Base-by-base conservation (phyloP, 108 stramenopile species). In the Fistulifera solaris region DNA sequence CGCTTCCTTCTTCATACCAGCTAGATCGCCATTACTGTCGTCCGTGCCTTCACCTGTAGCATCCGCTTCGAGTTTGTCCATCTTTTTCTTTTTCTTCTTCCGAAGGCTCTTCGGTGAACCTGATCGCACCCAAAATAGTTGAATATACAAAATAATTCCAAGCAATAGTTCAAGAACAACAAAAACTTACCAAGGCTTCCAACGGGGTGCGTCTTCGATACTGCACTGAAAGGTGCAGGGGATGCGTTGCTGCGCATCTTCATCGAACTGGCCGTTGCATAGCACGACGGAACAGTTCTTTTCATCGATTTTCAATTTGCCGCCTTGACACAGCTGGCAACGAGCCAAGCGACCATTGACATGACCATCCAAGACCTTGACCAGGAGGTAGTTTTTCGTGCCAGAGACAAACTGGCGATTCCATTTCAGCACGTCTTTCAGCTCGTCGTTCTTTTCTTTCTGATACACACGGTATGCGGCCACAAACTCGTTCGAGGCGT, bases 381-480 rank as follows among this genome's bases (percentile, higher is more conserved):
- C 56, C 31, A 87, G 28, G n/a, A 85, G 58, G 57, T 75, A 55
- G 44, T 82, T 70, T 48, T 87, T 90, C 26, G 52, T 77, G 6
- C 89, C 89, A 14, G 23, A 59, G 10, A 71, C 61, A 16, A 68
- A 53, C 54, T 86, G 81, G 0, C 61, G 27, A 61, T 90, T 90
- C 83, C 85, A 90, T 0, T 80, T 54, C 51, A 90, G 53, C 15
- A 77, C 25, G 57, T 84, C 81, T 52, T 90, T 79, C 39, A 90
- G 67, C 27, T 75, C 76, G 15, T 68, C 78, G 22, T 38, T 52
- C 35, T 70, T 85, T 46, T 49, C 62, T n/a, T 68, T 67, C 0
- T 65, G 44, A 55, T 80, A 75, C 45, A 52, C 47, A 14, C 53
- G 75, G 42, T 57, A 50, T 40, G 26, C 42, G 21, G 48, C 38